Evolutionary conservation across 164 flowering plant species (phyloP), one percentile per base, ranked within the genome.

Genomic region (Berberis thunbergii): DNA sequence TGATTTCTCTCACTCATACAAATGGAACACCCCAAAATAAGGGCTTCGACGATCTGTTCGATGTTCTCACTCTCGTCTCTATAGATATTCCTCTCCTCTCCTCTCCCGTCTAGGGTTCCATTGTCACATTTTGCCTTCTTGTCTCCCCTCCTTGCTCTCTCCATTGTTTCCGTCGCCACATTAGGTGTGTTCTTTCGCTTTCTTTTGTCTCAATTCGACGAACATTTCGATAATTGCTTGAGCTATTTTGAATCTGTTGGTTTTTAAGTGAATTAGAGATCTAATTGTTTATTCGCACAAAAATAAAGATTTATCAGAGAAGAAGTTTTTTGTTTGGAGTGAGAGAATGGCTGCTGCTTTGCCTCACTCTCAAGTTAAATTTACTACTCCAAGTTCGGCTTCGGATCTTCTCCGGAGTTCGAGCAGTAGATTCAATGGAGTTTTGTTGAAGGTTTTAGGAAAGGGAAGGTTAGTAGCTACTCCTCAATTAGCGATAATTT

Each of bases 361-460:
- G 6, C 67, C 80, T 45, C 80, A 78, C 52, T 76, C 80, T 65
- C 60, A 80, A 1, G 70, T 72, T 40, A 60, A 78, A 10, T 71
- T 79, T 62, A 54, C 80, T 2, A 77, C 73, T 45, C 64, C 77
- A 41, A 66, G 83, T 41, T 70, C 84, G 40, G 83, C 86, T 52
- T 87, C 94, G 64, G 93, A 87, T 78, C 80, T 83, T 79, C 72
- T 87, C 12, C 70, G 80, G 65, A 83, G 89, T 72, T 82, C 85
- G 4, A 70, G 79, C 42, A 76, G 72, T 62, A 85, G 82, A 43
- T 60, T 78, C 4, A 67, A 38, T 68, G 92, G 91, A 0, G 63
- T 81, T 54, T 76, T 76, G 4, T 57, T 79, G 43, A 72, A 61
- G 63, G 43, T 76, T 12, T 67, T 76, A 4, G 86, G 83, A 42